Percentiles rank a stretch among this genome's conserved stretches.
phyloP scores from a whole-genome alignment of 139 green algal species.

The Tetradesmus lagerheimii region DNA sequence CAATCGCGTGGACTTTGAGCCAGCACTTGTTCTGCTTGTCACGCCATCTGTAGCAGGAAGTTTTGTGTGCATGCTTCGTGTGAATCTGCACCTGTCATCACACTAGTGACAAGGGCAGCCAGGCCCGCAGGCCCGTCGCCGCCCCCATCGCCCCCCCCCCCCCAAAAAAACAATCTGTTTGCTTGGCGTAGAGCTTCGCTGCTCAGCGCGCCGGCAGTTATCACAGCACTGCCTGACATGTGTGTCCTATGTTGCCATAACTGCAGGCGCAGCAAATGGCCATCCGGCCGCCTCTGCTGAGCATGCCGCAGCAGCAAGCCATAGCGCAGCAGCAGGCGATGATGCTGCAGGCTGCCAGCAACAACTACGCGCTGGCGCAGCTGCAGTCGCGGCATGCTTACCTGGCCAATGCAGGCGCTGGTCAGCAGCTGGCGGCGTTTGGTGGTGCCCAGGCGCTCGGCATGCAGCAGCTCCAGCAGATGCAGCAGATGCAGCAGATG shows the following conservation, averaged over 20 bases:
- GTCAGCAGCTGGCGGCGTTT: not conserved
- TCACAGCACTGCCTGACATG: too few species aligned
- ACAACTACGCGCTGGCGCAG: not conserved
- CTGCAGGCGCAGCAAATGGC: not conserved
- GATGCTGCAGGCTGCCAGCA: constrained; percentile 5
- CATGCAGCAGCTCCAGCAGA: not conserved
- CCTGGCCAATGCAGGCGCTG: not conserved
- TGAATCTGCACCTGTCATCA: too few species aligned
- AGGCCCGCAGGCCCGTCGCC: too few species aligned
- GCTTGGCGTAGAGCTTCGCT: too few species aligned
- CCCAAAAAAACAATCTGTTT: too few species aligned
- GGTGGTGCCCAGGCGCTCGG: not conserved
- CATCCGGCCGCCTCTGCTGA: not conserved
- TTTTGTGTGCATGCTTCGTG: too few species aligned
- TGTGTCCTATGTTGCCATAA: not conserved
- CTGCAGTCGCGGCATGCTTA: not conserved
- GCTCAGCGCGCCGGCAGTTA: not conserved
- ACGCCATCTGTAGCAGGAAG: not conserved
- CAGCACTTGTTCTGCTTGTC: not conserved
- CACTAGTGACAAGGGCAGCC: too few species aligned
- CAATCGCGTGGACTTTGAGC: too few species aligned
- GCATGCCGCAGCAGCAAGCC: not conserved
- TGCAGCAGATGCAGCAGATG: not conserved
- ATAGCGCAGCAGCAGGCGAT: constrained; percentile 4
- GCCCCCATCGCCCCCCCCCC: too few species aligned